These are phyloP conservation scores for Penicillium occitanis DNA, from an alignment of 2,329 filamentous ascomycete species.

Conservation along the genomic window DNA sequence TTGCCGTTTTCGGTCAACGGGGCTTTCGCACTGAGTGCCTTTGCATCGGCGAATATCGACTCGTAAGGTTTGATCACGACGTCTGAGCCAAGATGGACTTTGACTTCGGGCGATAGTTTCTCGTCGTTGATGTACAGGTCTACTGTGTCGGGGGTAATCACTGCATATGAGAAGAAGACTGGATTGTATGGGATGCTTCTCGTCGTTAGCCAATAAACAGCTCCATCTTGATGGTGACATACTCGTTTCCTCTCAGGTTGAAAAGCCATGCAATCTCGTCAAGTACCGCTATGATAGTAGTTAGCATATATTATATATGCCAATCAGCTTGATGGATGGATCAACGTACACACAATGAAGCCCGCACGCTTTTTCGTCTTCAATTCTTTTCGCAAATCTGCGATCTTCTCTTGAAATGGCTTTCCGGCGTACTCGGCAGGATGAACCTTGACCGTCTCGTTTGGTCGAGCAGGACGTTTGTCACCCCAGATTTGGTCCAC, in stretches of 20 bases:
- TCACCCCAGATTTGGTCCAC: constrained; percentile 87
- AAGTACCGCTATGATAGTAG: constrained; percentile 64
- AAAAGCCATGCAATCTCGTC: constrained; percentile 99
- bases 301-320: neutral
- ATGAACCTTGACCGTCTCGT: constrained; percentile 72
- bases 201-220: constrained; percentile 3
- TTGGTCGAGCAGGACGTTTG: constrained; percentile 70
- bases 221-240: constrained; percentile 27
- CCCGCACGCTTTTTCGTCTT: constrained; percentile 85
- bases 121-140: constrained; percentile 81
- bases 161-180: constrained; percentile 95
- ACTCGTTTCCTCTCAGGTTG: constrained; percentile 88
- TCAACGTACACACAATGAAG: constrained; percentile 69
- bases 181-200: constrained; percentile 92
- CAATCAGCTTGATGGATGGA: neutral
- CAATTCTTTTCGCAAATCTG: constrained; percentile 84
- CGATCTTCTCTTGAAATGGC: constrained; percentile 75
- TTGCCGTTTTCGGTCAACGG: constrained; percentile 41
- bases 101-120: constrained; percentile 70
- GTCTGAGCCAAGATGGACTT: constrained; percentile 66
- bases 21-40: constrained; percentile 56
- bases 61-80: constrained; percentile 80
- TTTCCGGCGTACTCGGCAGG: constrained; percentile 76
- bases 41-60: constrained; percentile 75
- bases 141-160: constrained; percentile 72